Evolutionary conservation across 2,329 filamentous ascomycete genomes (phyloP).

Genomic region (Magnaporthales sp.): DNA sequence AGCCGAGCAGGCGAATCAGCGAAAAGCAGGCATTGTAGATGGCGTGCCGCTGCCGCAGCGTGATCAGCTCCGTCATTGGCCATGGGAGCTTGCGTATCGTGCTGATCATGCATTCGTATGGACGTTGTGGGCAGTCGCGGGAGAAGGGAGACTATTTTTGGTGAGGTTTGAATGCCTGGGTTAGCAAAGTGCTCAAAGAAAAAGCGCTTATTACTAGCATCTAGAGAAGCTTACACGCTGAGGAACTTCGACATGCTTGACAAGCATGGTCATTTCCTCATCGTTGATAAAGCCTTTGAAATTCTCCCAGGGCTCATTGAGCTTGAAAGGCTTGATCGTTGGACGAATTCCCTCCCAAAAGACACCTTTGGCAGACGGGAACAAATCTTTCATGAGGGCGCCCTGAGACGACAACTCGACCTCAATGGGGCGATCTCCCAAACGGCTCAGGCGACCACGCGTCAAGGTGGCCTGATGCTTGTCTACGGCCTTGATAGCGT

Average conservation of each 20-base stretch:
- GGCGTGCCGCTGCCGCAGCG: constrained; percentile 43
- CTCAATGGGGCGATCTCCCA: constrained; percentile 50
- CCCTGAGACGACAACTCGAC: constrained; percentile 48
- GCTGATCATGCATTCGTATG: constrained; percentile 58
- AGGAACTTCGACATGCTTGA: constrained; percentile 54
- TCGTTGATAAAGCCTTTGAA: constrained; percentile 53
- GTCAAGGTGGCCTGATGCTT: constrained; percentile 30
- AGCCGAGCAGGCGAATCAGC: constrained; percentile 36
- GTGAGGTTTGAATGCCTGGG: constrained; percentile 6
- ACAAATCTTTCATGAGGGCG: constrained; percentile 52
- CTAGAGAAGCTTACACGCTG: constrained; percentile 41
- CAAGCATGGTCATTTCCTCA: constrained; percentile 56
- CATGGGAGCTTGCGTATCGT: constrained; percentile 56
- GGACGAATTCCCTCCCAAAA: constrained; percentile 43
- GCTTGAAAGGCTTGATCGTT: constrained; percentile 24
- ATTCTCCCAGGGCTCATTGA: constrained; percentile 33
- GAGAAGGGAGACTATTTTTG: constrained; percentile 45
- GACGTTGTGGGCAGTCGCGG: constrained; percentile 52
- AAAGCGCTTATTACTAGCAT: not conserved
- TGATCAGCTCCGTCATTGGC: constrained; percentile 48
- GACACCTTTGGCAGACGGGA: constrained; percentile 48
- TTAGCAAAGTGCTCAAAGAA: not conserved
- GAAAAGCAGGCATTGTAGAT: constrained; percentile 42
- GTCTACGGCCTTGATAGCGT: constrained; percentile 44
- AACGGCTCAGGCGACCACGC: constrained; percentile 33